phyloP scores from a whole-genome alignment of 768 basidiomycete species.

The Fomitopsis pulvina region DNA sequence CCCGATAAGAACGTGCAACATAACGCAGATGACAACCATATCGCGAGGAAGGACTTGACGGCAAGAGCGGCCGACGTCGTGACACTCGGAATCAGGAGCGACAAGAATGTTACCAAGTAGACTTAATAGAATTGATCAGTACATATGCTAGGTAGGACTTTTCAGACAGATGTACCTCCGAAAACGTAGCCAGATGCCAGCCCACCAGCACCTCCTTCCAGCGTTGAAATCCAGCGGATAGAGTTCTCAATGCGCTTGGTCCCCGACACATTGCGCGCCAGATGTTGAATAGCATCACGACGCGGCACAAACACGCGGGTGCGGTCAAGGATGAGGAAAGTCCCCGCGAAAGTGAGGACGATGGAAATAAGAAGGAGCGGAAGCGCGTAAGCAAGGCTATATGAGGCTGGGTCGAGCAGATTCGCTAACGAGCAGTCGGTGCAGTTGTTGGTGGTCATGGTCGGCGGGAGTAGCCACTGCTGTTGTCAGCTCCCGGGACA shows the following conservation, averaged over 20 bases:
- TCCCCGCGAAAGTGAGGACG: slow-evolving; percentile 56
- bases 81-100: slow-evolving; percentile 48
- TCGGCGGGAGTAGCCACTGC: slow-evolving; percentile 7
- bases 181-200: slow-evolving; percentile 50
- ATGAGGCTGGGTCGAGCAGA: slow-evolving; percentile 42
- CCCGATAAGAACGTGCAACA: slow-evolving; percentile 43
- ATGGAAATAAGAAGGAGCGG: slow-evolving; percentile 56
- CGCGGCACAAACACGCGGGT: slow-evolving; percentile 52
- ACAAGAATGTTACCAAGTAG: slow-evolving; percentile 53
- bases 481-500: background rate
- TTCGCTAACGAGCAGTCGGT: slow-evolving; percentile 12
- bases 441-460: too few relatives aligned
- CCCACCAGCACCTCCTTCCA: slow-evolving; percentile 64
- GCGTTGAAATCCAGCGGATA: slow-evolving; percentile 28
- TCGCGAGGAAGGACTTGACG: slow-evolving; percentile 46
- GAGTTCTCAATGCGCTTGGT: slow-evolving; percentile 20
- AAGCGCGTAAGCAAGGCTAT: slow-evolving; percentile 49
- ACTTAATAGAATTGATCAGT: slow-evolving; percentile 23
- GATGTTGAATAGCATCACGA: slow-evolving; percentile 9
- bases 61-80: slow-evolving; percentile 39
- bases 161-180: slow-evolving; percentile 38
- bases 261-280: slow-evolving; percentile 22
- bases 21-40: slow-evolving; percentile 52
- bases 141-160: background rate
- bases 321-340: slow-evolving; percentile 66